phyloP scores from a whole-genome alignment of 2,329 filamentous ascomycete species.

The Plectosphaerella cucumerina region DNA sequence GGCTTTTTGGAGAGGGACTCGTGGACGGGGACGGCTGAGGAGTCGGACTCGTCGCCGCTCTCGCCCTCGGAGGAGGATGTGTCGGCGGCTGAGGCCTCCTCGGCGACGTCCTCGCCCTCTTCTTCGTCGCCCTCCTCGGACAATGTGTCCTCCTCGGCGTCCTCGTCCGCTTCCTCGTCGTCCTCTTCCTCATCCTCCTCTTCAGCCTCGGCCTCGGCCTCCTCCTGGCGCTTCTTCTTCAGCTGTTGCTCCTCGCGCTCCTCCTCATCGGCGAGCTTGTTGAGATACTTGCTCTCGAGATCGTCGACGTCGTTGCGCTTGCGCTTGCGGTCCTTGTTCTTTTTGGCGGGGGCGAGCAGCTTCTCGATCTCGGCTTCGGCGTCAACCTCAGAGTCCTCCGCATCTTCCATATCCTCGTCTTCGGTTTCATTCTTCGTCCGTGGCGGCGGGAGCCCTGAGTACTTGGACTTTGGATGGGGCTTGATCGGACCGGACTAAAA shows the following conservation, averaged over 20 bases:
- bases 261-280: slow-evolving; percentile 57
- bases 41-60: slow-evolving; percentile 37
- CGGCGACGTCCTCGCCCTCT: slow-evolving; percentile 47
- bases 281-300: slow-evolving; percentile 66
- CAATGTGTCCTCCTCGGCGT: slow-evolving; percentile 21
- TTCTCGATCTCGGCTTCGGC: slow-evolving; percentile 32
- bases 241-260: slow-evolving; percentile 47
- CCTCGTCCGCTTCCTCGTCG: slow-evolving; percentile 19
- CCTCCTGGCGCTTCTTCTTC: slow-evolving; percentile 45
- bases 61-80: slow-evolving; percentile 15
- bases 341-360: slow-evolving; percentile 32
- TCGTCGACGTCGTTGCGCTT: slow-evolving; percentile 68
- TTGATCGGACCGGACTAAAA: slow-evolving; percentile 48
- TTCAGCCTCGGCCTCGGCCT: slow-evolving; percentile 26
- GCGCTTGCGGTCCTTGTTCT: slow-evolving; percentile 53
- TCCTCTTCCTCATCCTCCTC: slow-evolving; percentile 30
- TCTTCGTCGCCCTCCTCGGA: slow-evolving; percentile 24
- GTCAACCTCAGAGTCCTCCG: slow-evolving; percentile 12
- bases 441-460: slow-evolving; percentile 28
- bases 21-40: slow-evolving; percentile 46
- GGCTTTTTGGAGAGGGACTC: slow-evolving; percentile 51
- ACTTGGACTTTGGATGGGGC: slow-evolving; percentile 39
- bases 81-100: slow-evolving; percentile 30
- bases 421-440: slow-evolving; percentile 28
- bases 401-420: slow-evolving; percentile 22